Percentiles rank a stretch among this genome's conserved stretches.
Conservation (phyloP, 148 eudicot genomes). For the Rhododendron griersonianum region DNA sequence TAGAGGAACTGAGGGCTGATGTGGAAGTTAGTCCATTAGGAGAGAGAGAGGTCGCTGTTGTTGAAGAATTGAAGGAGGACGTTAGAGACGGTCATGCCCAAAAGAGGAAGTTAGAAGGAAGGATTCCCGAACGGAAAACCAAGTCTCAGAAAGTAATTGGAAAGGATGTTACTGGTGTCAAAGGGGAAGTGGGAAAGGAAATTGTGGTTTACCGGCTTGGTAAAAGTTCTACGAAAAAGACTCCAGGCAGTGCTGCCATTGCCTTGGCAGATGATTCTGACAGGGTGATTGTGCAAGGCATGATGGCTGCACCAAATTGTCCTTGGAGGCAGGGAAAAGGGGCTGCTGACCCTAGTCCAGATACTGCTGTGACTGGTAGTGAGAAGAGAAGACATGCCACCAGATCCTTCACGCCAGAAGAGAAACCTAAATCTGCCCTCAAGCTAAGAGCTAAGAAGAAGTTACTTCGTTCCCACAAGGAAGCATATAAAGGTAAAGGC, state of each 20-base stretch:
- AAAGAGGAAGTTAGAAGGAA: constrained; percentile 5
- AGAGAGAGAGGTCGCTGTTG: constrained; percentile 7
- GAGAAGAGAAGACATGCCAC: constrained; percentile 18
- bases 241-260: constrained; percentile 11
- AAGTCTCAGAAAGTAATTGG: not conserved
- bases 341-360: constrained; percentile 7
- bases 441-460: constrained; percentile 22
- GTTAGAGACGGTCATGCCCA: constrained; percentile 8
- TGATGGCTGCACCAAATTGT: constrained; percentile 40
- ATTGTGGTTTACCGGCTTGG: constrained; percentile 26
- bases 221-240: constrained; percentile 20
- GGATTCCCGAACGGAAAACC: constrained; percentile 2
- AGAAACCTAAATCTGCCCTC: constrained; percentile 18
- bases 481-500: constrained; percentile 10
- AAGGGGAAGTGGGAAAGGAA: constrained; percentile 21
- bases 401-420: constrained; percentile 7
- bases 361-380: constrained; percentile 14
- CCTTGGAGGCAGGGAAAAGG: constrained; percentile 30
- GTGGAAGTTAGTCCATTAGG: not conserved
- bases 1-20: not conserved
- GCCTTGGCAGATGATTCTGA: constrained; percentile 16
- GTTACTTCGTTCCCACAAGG: constrained; percentile 7
- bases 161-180: constrained; percentile 10
- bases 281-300: constrained; percentile 39
- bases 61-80: constrained; percentile 9